Base-by-base conservation (phyloP, 2,329 filamentous ascomycete species). In the Fusarium duplospermum region DNA sequence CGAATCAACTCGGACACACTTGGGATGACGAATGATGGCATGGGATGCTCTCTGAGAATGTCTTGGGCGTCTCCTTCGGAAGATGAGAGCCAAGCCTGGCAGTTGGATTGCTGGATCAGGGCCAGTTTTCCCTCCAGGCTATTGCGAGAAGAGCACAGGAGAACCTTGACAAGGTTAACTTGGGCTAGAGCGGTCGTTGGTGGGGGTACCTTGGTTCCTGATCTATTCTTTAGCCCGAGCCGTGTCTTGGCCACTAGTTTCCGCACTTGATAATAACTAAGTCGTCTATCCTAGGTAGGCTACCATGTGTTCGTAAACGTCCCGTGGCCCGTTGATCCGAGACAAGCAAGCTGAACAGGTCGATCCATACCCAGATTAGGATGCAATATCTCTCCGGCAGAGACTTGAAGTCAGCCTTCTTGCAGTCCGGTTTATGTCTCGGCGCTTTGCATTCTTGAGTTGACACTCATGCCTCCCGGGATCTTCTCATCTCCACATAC, bases 181-280 rank as follows among this genome's bases (percentile, higher is more conserved):
- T 24, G 1, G 42, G 7, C 42, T 47, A 8, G 22, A 3, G 10
- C 6, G 0, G 22, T 3, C 0, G 22, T 9, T 14, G 0, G 22
- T 47, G 42, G 22, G 8, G 2, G 13, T 47, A 27, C 42, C 13
- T 47, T 47, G 42, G 13, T 18, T 24, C 42, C 42, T 6, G 18
- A 40, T 40, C 18, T n/a, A 22, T 45, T 45, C 40, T 45, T 45
- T 5, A 45, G n/a, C 11, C 40, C 40, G 20, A 45, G 10, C 40
- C 40, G 40, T 45, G 40, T 45, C 40, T 45, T 45, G n/a, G 20
- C 40, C 11, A 13, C 10, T 24, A 13, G 40, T 13, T 45, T 24
- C 6, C n/a, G 5, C 20, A 22, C 11, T 11, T 45, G 40, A 45
- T 22, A 22, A 14, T 11, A 14, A 14, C 40, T 45, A 6, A 22